Conservation (phyloP, 805 yeast genomes). For the Myxozyma kluyveri region DNA sequence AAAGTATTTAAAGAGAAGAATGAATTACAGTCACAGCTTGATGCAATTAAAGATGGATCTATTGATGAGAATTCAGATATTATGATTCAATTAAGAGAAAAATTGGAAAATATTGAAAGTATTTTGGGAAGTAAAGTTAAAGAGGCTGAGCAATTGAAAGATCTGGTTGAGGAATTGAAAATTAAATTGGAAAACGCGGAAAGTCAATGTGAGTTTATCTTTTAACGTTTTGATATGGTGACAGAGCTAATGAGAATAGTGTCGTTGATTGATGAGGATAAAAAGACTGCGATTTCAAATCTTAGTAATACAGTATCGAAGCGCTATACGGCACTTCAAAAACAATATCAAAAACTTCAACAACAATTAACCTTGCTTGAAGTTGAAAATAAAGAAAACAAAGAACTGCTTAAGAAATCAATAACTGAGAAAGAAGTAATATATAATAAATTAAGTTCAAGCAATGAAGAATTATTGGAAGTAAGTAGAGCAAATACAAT, state of each 20-base stretch:
- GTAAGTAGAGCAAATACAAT: slow-evolving; percentile 27
- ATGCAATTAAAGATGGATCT: slow-evolving; percentile 10
- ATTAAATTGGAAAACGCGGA: slow-evolving; percentile 4
- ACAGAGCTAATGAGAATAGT: neutral
- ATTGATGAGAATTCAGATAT: neutral
- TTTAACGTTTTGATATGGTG: neutral
- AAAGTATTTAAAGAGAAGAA: slow-evolving; percentile 19
- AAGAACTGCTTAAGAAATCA: slow-evolving; percentile 14
- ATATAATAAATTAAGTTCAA: slow-evolving; percentile 17
- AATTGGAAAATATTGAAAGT: slow-evolving; percentile 1
- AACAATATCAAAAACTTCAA: slow-evolving; percentile 7
- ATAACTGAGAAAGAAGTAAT: slow-evolving; percentile 21
- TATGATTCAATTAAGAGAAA: neutral
- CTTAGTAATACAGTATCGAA: slow-evolving; percentile 11
- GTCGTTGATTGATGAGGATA: slow-evolving; percentile 18
- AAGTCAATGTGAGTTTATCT: slow-evolving; percentile 6
- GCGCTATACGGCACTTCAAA: slow-evolving; percentile 9
- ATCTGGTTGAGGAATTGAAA: neutral
- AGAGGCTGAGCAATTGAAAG: slow-evolving; percentile 3
- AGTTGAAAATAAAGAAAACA: slow-evolving; percentile 1
- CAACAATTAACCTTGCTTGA: slow-evolving; percentile 4
- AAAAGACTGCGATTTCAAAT: slow-evolving; percentile 7
- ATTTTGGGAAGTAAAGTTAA: neutral
- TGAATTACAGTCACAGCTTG: slow-evolving; percentile 13
- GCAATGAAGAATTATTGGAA: slow-evolving; percentile 24